Conservation (phyloP, 148 eudicot species). For the Nyssa sinensis region DNA sequence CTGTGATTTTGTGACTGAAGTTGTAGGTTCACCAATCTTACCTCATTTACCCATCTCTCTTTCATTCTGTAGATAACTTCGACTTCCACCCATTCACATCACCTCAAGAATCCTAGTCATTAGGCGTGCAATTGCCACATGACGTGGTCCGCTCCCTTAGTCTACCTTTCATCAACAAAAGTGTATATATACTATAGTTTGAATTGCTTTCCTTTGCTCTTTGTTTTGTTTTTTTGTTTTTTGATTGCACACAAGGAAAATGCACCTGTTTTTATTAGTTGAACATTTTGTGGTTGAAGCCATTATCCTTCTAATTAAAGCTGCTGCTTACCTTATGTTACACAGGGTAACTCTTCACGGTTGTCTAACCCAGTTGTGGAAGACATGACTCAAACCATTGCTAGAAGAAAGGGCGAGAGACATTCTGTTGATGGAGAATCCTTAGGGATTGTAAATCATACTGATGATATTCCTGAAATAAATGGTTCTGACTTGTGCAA, state of each 20-base stretch:
- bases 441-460: constrained; percentile 10
- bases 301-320: background rate
- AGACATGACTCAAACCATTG: constrained; percentile 12
- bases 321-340: background rate
- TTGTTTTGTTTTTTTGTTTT: background rate
- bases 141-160: too few species aligned
- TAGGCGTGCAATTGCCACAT: too few species aligned
- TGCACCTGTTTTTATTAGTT: background rate
- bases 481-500: constrained; percentile 17
- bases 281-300: background rate
- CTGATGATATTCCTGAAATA: background rate
- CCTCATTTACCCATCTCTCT: too few species aligned
- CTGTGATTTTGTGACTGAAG: too few species aligned
- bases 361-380: constrained; percentile 16
- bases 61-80: too few species aligned
- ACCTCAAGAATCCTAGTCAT: too few species aligned
- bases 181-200: too few species aligned
- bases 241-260: too few species aligned
- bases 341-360: constrained; percentile 28
- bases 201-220: background rate
- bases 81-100: too few species aligned
- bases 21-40: too few species aligned
- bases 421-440: constrained; percentile 25
- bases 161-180: background rate
- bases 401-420: constrained; percentile 21